Conservation (phyloP, 306 rosid genomes). For the Medicago ruthenica region DNA sequence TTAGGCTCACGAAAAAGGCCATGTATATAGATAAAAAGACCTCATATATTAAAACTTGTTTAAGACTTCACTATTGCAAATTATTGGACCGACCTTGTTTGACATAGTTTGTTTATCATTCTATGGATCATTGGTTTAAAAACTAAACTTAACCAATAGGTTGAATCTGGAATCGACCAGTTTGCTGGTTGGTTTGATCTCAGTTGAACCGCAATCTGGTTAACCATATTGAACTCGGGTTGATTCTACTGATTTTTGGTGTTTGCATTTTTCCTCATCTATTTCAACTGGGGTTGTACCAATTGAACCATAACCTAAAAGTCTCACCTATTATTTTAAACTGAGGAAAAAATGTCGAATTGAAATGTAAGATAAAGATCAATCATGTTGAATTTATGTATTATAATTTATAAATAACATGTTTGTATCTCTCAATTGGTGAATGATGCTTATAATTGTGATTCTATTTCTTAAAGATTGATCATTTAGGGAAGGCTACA, state of each 20-base stretch:
- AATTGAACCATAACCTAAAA: not conserved
- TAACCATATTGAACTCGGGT: not conserved
- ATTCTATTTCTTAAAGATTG: constrained; percentile 57
- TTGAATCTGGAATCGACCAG: not conserved
- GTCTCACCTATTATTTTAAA: not conserved
- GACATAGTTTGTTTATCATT: not conserved
- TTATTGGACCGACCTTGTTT: no score
- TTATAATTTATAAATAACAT: constrained; percentile 22
- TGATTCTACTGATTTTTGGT: not conserved
- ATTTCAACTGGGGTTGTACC: no score
- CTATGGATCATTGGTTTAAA: not conserved
- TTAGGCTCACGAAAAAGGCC: no score
- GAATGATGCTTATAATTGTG: constrained; percentile 33
- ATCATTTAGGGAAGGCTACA: constrained; percentile 47
- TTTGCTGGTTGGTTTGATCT: not conserved
- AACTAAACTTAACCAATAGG: not conserved
- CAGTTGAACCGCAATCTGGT: not conserved
- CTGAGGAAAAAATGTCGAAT: no score
- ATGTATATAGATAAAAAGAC: no score
- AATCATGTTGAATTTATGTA: constrained; percentile 1
- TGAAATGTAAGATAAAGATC: not conserved
- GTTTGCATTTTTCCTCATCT: no score
- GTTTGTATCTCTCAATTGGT: not conserved
- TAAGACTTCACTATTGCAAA: no score
- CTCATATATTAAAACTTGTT: no score